These are phyloP conservation scores for Tagetes patula DNA, from an alignment of 129 eudicot genomes.

Conservation along the genomic window DNA sequence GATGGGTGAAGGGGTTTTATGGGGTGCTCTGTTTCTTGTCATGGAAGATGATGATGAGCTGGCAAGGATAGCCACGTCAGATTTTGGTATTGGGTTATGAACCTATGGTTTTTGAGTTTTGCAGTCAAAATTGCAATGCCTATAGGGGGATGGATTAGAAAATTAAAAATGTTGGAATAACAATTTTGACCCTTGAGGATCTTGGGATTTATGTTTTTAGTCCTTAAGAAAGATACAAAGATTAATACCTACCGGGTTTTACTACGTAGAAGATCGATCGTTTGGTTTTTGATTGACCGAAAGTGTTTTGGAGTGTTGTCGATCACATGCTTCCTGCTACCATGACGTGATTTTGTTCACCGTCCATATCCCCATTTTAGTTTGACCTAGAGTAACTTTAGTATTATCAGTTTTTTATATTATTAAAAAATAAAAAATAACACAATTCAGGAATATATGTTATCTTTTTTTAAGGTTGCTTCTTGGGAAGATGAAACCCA, in stretches of 20 bases:
- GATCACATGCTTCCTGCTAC: neutral
- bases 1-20: conserved; percentile 31
- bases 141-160: neutral
- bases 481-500: too few species aligned
- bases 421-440: too few species aligned
- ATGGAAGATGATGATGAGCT: conserved; percentile 35
- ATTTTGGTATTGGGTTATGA: too few species aligned
- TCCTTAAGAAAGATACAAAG: neutral
- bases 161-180: neutral
- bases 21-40: conserved; percentile 35
- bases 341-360: neutral
- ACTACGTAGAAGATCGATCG: neutral
- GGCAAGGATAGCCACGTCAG: conserved; percentile 46
- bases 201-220: neutral
- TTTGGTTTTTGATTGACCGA: conserved; percentile 3
- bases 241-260: neutral
- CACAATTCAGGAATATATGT: too few species aligned
- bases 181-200: neutral
- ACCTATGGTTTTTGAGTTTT: conserved; percentile 30
- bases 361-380: neutral
- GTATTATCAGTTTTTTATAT: too few species aligned
- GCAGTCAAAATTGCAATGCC: conserved; percentile 32
- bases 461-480: too few species aligned
- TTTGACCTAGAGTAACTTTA: too few species aligned
- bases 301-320: neutral